Evolutionary conservation across 148 eudicot species (phyloP), one percentile per base, ranked within the genome.

Genomic region (Spergularia marina): DNA sequence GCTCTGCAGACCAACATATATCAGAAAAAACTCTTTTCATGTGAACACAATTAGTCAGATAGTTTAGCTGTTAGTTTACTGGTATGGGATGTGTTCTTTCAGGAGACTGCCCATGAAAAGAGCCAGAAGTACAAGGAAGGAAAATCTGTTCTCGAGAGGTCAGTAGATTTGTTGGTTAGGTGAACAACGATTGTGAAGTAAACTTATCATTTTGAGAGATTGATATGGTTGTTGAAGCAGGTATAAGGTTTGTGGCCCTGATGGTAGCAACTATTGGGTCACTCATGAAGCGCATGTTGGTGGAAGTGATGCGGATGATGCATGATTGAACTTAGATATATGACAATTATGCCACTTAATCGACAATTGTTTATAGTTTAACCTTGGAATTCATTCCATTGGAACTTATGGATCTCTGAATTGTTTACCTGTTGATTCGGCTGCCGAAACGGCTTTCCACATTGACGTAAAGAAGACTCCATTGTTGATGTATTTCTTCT

Each of bases 121-220:
- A 75, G 56, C 80, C 91, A 95, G 70, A 95, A 95, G 91, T 95
- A 95, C 89, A 95, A 95, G 84, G 97, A 92, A 87, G 99, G 99
- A 20, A 93, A 93, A 87, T 93, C 98, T 41, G 97, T 93, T 79
- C 98, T 93, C 54, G 98, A 93, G 75, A 81, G 98, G 98, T 93
- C 63, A 81, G 92, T 84, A 44, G 8, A 56, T 54, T 39, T 51
- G 15, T 20, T 34, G 25, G 49, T 34, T 10, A 39, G 47, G 68
- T 51, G 30, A 59, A 74, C 18, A 36, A 36, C 58, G 44, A 21
- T 3, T 44, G 8, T 34, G 13, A 74, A 75, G 39, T 51, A 17
- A 18, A n/a, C 55, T 47, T 8, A 7, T 49, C 6, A n/a, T 10
- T 55, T 39, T 53, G 49, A 40, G 60, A 72, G 73, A 39, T 12